A percentile compares a stretch with the other conserved stretches of the same genome.
These are phyloP conservation scores for Panicum virgatum DNA, from an alignment of 202 grass and related monocot genomes.

Conservation along the genomic window DNA sequence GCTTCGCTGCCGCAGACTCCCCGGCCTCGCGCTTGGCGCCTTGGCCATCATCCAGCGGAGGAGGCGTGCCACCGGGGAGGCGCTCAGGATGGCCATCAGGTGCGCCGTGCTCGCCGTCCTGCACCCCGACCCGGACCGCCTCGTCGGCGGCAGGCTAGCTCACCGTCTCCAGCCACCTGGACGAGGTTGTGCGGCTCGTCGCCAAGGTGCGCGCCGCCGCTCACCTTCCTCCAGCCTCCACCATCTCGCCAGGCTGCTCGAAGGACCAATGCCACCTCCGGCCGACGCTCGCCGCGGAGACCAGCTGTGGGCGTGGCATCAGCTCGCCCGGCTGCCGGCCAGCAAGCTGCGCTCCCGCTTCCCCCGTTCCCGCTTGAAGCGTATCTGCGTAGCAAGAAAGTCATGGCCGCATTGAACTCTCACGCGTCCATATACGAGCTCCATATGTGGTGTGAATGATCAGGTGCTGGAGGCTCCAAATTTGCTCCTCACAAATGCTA, in stretches of 20 bases:
- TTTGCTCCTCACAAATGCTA: too few relatives aligned
- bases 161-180: too few relatives aligned
- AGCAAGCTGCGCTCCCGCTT: not conserved
- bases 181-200: not conserved
- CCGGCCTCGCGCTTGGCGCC: too few relatives aligned
- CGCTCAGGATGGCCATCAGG: not conserved
- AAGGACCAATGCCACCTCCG: not conserved
- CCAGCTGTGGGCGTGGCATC: not conserved
- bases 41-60: too few relatives aligned
- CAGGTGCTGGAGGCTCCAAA: not conserved
- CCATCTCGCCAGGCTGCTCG: not conserved
- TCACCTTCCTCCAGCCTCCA: too few relatives aligned
- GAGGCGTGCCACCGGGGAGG: too few relatives aligned
- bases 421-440: not conserved
- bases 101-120: not conserved
- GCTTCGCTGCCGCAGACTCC: too few relatives aligned
- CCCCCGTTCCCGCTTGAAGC: not conserved
- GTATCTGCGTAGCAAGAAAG: not conserved
- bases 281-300: not conserved
- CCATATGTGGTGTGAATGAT: not conserved
- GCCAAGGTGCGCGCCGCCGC: too few relatives aligned
- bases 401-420: not conserved
- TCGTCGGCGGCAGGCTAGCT: too few relatives aligned
- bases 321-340: not conserved
- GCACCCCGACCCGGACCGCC: not conserved